A percentile compares a stretch with the other conserved stretches of the same genome.
These are phyloP conservation scores for Crucibulum laeve DNA, from an alignment of 768 basidiomycete species.

Conservation along the genomic window DNA sequence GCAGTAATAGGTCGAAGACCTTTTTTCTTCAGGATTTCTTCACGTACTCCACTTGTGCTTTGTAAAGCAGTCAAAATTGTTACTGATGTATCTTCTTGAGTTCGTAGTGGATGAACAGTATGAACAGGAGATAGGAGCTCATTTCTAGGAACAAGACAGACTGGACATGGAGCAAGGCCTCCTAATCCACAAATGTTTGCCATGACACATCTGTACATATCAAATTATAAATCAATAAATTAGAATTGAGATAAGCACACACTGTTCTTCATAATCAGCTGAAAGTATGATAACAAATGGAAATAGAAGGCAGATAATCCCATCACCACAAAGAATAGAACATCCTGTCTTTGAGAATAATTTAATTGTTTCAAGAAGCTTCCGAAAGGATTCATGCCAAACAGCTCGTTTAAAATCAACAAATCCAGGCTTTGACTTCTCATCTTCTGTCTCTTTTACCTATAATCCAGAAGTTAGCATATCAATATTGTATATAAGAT, in stretches of 20 bases:
- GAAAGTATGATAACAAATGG: background rate
- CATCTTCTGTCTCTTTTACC: conserved; percentile 18
- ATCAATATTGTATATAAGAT: background rate
- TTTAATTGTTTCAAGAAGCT: conserved; percentile 21
- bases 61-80: background rate
- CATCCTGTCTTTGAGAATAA: conserved; percentile 16
- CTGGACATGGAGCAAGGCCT: background rate
- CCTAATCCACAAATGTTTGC: background rate
- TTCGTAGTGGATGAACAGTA: background rate
- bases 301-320: too few relatives aligned
- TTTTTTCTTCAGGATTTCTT: too few relatives aligned
- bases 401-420: conserved; percentile 29
- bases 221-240: background rate
- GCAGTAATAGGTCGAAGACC: too few relatives aligned
- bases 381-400: conserved; percentile 30
- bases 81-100: background rate
- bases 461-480: conserved; percentile 6
- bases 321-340: conserved; percentile 19
- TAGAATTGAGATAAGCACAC: background rate
- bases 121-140: background rate
- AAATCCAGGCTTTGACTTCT: conserved; percentile 23
- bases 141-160: background rate
- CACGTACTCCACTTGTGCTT: too few relatives aligned
- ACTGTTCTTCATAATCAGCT: background rate
- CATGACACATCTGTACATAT: background rate